Conservation (phyloP, 139 green algal species). For the Auxenochlorella pyrenoidosa region DNA sequence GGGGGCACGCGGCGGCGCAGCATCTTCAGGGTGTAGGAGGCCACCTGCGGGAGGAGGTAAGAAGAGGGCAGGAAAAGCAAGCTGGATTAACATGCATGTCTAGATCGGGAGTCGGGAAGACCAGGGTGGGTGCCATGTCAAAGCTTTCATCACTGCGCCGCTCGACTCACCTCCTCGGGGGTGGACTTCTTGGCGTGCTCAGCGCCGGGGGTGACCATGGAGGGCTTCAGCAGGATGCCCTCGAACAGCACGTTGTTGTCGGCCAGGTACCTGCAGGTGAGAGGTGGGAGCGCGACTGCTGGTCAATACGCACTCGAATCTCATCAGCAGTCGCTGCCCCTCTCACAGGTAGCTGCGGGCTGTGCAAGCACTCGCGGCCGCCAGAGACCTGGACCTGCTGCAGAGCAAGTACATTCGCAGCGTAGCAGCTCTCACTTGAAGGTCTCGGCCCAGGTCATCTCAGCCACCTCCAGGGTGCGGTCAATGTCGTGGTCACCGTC, state of each 20-base stretch:
- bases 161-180: conserved; percentile 87
- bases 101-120: too few relatives aligned
- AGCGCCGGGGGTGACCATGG: conserved; percentile 99
- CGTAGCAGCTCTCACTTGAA: conserved; percentile 93
- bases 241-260: conserved; percentile 98
- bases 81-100: too few relatives aligned
- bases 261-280: conserved; percentile 74
- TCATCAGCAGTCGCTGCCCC: too few relatives aligned
- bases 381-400: too few relatives aligned
- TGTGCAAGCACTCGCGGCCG: too few relatives aligned
- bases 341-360: too few relatives aligned
- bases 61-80: neutral
- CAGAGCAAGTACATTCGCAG: too few relatives aligned
- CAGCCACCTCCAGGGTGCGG: conserved; percentile 84
- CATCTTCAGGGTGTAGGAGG: conserved; percentile 62
- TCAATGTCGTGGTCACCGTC: conserved; percentile 95
- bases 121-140: neutral
- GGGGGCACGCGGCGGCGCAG: conserved; percentile 96
- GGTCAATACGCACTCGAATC: too few relatives aligned
- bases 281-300: too few relatives aligned
- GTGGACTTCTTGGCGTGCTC: conserved; percentile 80
- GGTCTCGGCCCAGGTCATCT: conserved; percentile 94
- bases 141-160: neutral
- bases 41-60: neutral
- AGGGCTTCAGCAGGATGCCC: conserved; percentile 99